Evolutionary conservation across 768 basidiomycete genomes (phyloP), one percentile per base, ranked within the genome.

Genomic region (Leccinum imitatum): DNA sequence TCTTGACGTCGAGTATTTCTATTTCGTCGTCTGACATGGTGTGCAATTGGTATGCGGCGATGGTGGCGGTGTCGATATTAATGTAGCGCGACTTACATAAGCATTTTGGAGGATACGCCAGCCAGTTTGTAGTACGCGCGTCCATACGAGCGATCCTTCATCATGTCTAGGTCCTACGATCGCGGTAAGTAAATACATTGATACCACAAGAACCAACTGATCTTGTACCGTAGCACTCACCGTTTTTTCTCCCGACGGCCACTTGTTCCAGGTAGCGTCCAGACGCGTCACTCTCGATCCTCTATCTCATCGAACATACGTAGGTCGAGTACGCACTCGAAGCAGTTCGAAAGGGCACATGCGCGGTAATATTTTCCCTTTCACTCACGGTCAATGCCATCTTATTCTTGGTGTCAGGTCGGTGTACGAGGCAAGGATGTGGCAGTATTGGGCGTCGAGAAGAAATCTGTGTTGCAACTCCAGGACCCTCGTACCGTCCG

Each of bases 241-340:
- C 64, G 94, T 96, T 72, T 96, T 97, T 82, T 97, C 95, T 47
- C 96, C 96, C 60, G 97, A 98, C 80, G 97, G 97, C 17, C 97
- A 99, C 80, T 81, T 99, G 67, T 97, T 98, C 83, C 95, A 98
- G 84, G 95, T 93, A 65, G 62, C 77, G 47, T 59, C 31, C 54
- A 39, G 64, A 65, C 75, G 74, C 74, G 73, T 68, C 69, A 58
- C 54, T 53, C 48, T 19, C 33, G 35, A 63, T 63, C 53, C 10
- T 39, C 47, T 53, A 59, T 62, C 63, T 60, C 54, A 63, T 53
- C 50, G 48, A 54, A 69, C 62, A 62, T 70, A 61, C 60, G 53
- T 76, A 98, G 95, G 97, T 99, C 66, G 97, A 99, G 78, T 99
- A 99, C 75, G 97, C 97, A 13, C 79, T 89, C n/a, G 97, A 99